Evolutionary conservation across 805 yeast species (phyloP).

Genomic region (Nakazawaea peltata): DNA sequence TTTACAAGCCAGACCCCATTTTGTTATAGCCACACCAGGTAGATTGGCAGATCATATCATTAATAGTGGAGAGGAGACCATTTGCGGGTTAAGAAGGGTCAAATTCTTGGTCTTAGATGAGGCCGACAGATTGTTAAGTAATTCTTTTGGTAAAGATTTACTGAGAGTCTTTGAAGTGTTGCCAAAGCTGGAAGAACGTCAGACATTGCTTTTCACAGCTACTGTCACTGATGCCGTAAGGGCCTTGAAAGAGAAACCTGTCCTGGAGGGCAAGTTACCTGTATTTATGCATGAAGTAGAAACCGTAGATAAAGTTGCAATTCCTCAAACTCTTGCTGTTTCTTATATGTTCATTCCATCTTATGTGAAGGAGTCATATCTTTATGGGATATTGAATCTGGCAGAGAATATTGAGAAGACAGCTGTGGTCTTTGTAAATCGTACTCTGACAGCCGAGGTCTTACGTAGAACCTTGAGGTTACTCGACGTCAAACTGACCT

Average conservation of each 20-base stretch:
- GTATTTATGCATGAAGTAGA: slow-evolving; percentile 72
- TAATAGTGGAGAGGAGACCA: slow-evolving; percentile 83
- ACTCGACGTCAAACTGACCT: slow-evolving; percentile 74
- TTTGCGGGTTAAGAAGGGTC: slow-evolving; percentile 68
- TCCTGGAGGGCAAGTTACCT: slow-evolving; percentile 44
- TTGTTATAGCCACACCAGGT: slow-evolving; percentile 96
- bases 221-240: slow-evolving; percentile 92
- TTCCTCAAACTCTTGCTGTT: slow-evolving; percentile 65
- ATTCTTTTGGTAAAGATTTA: slow-evolving; percentile 76
- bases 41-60: slow-evolving; percentile 87
- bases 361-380: slow-evolving; percentile 83
- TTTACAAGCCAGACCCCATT: slow-evolving; percentile 80
- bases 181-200: slow-evolving; percentile 68
- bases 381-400: slow-evolving; percentile 57
- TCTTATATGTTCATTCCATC: slow-evolving; percentile 74
- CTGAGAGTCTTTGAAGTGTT: slow-evolving; percentile 61
- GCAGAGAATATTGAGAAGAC: slow-evolving; percentile 58
- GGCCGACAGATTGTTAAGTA: slow-evolving; percentile 85
- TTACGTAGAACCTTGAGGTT: slow-evolving; percentile 67
- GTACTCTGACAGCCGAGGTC: slow-evolving; percentile 86
- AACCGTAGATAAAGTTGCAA: slow-evolving; percentile 63
- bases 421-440: slow-evolving; percentile 83
- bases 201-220: slow-evolving; percentile 89
- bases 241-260: slow-evolving; percentile 58
- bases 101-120: slow-evolving; percentile 87